These are phyloP conservation scores for Entrophospora sp. DNA, from an alignment of 192 early-diverging fungal genomes.

Conservation along the genomic window DNA sequence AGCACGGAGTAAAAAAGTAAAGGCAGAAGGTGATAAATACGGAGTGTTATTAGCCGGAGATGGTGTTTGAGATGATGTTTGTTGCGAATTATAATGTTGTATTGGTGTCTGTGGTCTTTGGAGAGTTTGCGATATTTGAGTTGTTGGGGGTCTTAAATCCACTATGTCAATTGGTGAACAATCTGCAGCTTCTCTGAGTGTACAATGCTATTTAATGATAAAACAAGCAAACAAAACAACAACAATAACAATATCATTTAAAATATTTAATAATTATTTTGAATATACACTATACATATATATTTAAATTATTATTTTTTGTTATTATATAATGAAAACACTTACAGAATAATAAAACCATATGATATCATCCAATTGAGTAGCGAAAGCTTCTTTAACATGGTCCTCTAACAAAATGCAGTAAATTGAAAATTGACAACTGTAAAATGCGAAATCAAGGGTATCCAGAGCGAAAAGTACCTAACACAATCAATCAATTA, in stretches of 20 bases:
- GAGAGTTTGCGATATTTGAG: neutral
- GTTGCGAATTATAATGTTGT: neutral
- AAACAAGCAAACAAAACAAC: neutral
- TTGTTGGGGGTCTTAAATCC: neutral
- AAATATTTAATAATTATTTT: too few species aligned
- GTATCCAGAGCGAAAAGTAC: neutral
- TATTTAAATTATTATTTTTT: too few species aligned
- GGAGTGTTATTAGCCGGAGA: constrained; percentile 12
- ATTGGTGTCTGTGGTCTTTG: constrained; percentile 18
- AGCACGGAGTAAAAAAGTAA: constrained; percentile 37
- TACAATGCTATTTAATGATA: neutral
- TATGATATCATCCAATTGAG: constrained; percentile 40
- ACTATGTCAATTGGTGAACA: too few species aligned
- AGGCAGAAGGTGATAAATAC: constrained; percentile 30
- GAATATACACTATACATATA: too few species aligned
- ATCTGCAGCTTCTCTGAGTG: neutral
- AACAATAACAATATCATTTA: too few species aligned
- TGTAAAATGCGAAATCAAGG: neutral
- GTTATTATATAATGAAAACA: too few species aligned
- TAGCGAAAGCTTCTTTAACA: constrained; percentile 34
- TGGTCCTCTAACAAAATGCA: constrained; percentile 26
- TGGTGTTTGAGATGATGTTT: constrained; percentile 2
- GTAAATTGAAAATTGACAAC: neutral
- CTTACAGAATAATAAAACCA: constrained; percentile 36
- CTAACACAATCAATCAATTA: neutral